Conservation (phyloP, 2,329 filamentous ascomycete species). For the Cladosporium sp. region DNA sequence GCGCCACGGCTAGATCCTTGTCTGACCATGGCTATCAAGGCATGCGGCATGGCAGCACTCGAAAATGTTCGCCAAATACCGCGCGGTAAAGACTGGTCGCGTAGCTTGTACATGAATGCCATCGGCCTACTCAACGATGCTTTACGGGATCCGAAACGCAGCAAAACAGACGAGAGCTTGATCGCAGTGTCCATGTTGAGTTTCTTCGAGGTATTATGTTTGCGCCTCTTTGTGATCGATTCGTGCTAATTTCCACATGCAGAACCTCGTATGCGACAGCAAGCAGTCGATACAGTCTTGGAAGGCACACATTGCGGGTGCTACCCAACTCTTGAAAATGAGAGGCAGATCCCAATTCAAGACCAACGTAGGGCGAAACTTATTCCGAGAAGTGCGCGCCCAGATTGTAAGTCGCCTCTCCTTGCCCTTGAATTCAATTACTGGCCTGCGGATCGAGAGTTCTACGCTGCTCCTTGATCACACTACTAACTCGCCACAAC, state of each 20-base stretch:
- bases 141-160: conserved; percentile 27
- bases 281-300: conserved; percentile 31
- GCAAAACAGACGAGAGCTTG: conserved; percentile 31
- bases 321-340: conserved; percentile 32
- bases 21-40: conserved; percentile 26
- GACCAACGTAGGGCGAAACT: conserved; percentile 20
- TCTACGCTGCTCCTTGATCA: neutral
- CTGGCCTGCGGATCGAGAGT: neutral
- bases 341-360: conserved; percentile 30
- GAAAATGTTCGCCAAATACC: conserved; percentile 24
- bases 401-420: conserved; percentile 17
- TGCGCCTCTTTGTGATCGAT: conserved; percentile 8
- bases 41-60: conserved; percentile 30
- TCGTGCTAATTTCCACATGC: neutral
- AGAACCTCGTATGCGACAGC: conserved; percentile 30
- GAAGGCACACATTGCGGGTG: conserved; percentile 37
- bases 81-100: conserved; percentile 23
- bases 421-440: no score
- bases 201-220: conserved; percentile 31
- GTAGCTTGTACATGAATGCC: conserved; percentile 27
- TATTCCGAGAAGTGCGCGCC: conserved; percentile 28
- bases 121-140: conserved; percentile 31
- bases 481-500: neutral
- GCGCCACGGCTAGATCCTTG: conserved; percentile 21
- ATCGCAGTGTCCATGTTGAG: conserved; percentile 34